Percentiles rank a stretch among this genome's conserved stretches.
Evolutionary conservation across 352 stramenopile genomes (phyloP).

Genomic region (Pythium sukuiense): DNA sequence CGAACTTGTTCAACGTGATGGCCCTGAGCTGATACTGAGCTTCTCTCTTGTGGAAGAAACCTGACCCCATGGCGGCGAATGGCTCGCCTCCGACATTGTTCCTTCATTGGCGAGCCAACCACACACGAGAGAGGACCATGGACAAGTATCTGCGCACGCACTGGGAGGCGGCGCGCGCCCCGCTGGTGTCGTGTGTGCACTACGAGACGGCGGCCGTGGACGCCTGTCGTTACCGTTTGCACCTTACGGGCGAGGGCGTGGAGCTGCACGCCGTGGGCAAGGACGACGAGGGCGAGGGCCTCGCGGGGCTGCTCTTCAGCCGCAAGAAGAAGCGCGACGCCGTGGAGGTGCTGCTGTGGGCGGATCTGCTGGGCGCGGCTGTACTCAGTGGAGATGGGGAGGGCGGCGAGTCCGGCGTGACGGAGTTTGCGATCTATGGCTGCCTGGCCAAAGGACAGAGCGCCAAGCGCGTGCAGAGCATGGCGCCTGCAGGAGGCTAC

Average conservation of each 20-base stretch:
- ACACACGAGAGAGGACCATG: slow-evolving; percentile 3
- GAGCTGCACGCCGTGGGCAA: slow-evolving; percentile 31
- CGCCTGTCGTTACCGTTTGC: slow-evolving; percentile 27
- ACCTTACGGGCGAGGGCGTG: slow-evolving; percentile 35
- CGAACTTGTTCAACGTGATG: background rate
- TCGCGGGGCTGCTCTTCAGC: slow-evolving; percentile 14
- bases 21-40: background rate
- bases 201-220: slow-evolving; percentile 18
- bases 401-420: background rate
- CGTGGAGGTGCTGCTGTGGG: slow-evolving; percentile 44
- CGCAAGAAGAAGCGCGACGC: slow-evolving; percentile 30
- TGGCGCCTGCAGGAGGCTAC: slow-evolving; percentile 10
- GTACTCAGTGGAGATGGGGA: slow-evolving; percentile 25
- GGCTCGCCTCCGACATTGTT: background rate
- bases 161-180: slow-evolving; percentile 23
- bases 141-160: slow-evolving; percentile 26
- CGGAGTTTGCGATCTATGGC: slow-evolving; percentile 27
- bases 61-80: background rate
- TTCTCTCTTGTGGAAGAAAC: background rate
- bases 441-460: slow-evolving; percentile 23
- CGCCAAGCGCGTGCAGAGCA: slow-evolving; percentile 20
- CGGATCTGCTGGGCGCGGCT: slow-evolving; percentile 41
- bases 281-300: background rate
- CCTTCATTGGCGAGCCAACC: background rate
- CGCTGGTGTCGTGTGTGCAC: slow-evolving; percentile 18